Evolutionary conservation across 2,329 filamentous ascomycete species (phyloP), one percentile per base, ranked within the genome.

Genomic region (Colletotrichum euphorbiae): DNA sequence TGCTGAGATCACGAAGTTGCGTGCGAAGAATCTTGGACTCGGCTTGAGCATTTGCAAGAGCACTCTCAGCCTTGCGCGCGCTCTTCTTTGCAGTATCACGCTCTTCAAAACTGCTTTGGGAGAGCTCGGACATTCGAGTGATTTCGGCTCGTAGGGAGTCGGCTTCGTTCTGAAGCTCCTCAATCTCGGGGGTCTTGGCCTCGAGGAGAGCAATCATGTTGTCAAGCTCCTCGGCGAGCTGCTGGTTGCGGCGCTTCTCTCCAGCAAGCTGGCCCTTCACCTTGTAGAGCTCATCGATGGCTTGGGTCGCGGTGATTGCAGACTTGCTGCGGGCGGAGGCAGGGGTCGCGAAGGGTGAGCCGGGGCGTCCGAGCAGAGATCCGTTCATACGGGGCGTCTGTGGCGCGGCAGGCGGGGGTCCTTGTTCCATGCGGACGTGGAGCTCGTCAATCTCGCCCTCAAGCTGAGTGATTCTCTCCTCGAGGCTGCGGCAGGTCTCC

Each of bases 171-270:
- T 92, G 90, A 17, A 97, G 83, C 72, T 98, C 94, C 70, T 97
- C 90, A 33, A 98, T 88, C 75, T 98, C 94, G 0, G 96, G 96
- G 28, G 91, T 90, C 77, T 93, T 94, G 24, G 90, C 90, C 77
- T 99, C 94, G 42, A 98, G 81, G 66, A 94, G 91, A 42, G 90
- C 87, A 67, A 98, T 88, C 82, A 98, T 93, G 67, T 96, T 92
- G 71, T 98, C 93, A 50, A 98, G 83, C 50, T 95, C 89, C 42
- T 89, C 87, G 17, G 88, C 87, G 11, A 98, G 87, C 75, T 93
- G 89, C 71, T 92, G 89, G 73, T 89, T 93, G 21, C 90, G 88
- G 67, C 92, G 87, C 75, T 90, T 90, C 77, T 97, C 92, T 3
- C 85, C 87, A 3, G 90, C 89, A 38, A 98, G 84, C 73, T 92